phyloP scores from a whole-genome alignment of 768 basidiomycete genomes.

The Guyanaporus albipodus region DNA sequence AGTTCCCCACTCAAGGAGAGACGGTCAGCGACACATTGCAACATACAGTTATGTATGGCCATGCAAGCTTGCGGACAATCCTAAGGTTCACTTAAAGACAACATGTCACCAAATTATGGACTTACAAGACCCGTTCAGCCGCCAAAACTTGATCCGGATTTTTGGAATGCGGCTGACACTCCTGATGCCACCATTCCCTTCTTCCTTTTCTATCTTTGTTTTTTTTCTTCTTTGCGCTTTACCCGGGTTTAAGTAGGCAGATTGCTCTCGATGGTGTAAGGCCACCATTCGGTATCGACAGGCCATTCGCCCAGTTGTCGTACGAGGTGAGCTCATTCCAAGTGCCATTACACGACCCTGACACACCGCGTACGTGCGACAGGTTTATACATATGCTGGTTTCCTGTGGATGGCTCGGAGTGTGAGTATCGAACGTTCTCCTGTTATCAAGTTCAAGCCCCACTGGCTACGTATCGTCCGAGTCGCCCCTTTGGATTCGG shows the following conservation, averaged over 20 bases:
- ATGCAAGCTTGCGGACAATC: too few species aligned
- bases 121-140: too few species aligned
- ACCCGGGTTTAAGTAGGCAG: neutral
- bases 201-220: slow-evolving; percentile 1
- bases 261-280: neutral
- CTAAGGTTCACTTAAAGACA: too few species aligned
- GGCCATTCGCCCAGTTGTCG: neutral
- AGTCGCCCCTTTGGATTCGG: neutral
- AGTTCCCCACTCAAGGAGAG: too few species aligned
- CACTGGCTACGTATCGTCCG: too few species aligned
- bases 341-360: neutral
- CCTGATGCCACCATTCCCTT: neutral
- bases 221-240: neutral
- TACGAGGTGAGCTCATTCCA: neutral
- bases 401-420: neutral
- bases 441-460: too few species aligned
- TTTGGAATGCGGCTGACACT: slow-evolving; percentile 6
- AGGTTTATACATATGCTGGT: neutral
- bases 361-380: neutral
- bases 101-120: too few species aligned
- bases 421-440: too few species aligned
- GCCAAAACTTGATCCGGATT: neutral
- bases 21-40: too few species aligned
- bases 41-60: too few species aligned
- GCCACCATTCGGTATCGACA: neutral